These are phyloP conservation scores for Vitis hybrid DNA, from an alignment of 177 flowering plant species.

Conservation along the genomic window DNA sequence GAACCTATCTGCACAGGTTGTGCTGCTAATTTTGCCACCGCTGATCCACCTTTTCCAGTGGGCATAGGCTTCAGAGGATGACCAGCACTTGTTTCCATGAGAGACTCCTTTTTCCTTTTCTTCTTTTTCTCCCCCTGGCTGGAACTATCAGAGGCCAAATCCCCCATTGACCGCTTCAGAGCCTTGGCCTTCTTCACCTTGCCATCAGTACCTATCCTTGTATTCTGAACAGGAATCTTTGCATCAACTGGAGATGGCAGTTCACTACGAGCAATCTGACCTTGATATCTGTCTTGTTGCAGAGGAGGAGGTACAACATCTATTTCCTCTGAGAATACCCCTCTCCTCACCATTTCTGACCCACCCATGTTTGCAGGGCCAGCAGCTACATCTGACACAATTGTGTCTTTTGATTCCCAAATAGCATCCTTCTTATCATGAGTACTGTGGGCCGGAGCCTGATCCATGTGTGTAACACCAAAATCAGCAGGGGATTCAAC, in stretches of 20 bases:
- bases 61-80: conserved; percentile 30
- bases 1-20: conserved; percentile 30
- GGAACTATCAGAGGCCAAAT: conserved; percentile 30
- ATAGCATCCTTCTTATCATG: neutral
- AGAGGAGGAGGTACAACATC: conserved; percentile 6
- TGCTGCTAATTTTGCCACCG: conserved; percentile 21
- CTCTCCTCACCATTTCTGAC: neutral
- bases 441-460: conserved; percentile 9
- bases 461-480: conserved; percentile 2
- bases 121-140: conserved; percentile 36
- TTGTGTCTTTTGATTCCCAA: conserved; percentile 14
- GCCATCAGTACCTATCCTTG: conserved; percentile 15
- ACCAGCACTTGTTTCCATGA: conserved; percentile 19
- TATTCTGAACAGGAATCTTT: conserved; percentile 17
- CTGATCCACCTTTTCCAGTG: conserved; percentile 25
- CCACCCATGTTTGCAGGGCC: neutral
- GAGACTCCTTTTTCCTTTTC: conserved; percentile 39
- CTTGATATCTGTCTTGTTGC: conserved; percentile 10
- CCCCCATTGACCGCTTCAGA: conserved; percentile 37
- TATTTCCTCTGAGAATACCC: neutral
- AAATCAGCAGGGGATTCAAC: too few relatives aligned
- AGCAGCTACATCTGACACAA: conserved; percentile 3
- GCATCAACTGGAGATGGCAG: conserved; percentile 21
- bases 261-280: conserved; percentile 11
- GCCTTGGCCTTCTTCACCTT: conserved; percentile 41